Evolutionary conservation across 1,284 basidiomycete genomes (phyloP).

Genomic region (Waitea zeae): DNA sequence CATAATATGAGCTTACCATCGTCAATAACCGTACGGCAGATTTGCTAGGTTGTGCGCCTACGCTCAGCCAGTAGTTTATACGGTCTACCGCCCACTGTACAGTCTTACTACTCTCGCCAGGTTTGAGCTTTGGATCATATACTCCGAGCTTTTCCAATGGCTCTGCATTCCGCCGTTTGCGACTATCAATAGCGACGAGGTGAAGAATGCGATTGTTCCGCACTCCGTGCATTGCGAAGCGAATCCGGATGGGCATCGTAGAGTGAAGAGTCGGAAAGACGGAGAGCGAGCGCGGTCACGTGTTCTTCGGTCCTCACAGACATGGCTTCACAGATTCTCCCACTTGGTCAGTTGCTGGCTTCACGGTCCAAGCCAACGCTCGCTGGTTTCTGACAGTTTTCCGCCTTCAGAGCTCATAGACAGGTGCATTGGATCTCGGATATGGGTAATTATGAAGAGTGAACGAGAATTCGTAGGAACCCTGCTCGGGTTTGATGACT

Average conservation of each 20-base stretch:
- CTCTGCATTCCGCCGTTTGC: conserved; percentile 68
- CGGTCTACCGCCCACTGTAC: conserved; percentile 84
- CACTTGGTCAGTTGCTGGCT: conserved; percentile 24
- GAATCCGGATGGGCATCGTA: conserved; percentile 71
- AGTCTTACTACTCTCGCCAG: conserved; percentile 39
- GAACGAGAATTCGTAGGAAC: conserved; percentile 95
- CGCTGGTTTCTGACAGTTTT: not conserved
- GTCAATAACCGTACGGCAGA: conserved; percentile 67
- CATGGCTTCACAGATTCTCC: conserved; percentile 55
- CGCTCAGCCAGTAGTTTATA: conserved; percentile 78
- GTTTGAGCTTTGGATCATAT: conserved; percentile 54
- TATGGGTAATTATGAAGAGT: conserved; percentile 95
- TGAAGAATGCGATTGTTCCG: conserved; percentile 75
- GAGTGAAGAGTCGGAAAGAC: conserved; percentile 1
- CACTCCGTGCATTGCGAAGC: conserved; percentile 74
- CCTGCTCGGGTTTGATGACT: conserved; percentile 94
- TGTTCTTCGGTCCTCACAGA: conserved; percentile 1
- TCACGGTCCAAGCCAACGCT: no score
- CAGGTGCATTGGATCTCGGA: conserved; percentile 83
- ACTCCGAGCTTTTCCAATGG: conserved; percentile 84
- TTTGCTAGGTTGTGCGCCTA: conserved; percentile 74
- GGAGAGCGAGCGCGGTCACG: no score
- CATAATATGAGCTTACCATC: conserved; percentile 35
- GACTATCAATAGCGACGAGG: conserved; percentile 71
- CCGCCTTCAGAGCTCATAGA: conserved; percentile 81